phyloP scores from a whole-genome alignment of 148 eudicot genomes.

The Persicaria maculosa region DNA sequence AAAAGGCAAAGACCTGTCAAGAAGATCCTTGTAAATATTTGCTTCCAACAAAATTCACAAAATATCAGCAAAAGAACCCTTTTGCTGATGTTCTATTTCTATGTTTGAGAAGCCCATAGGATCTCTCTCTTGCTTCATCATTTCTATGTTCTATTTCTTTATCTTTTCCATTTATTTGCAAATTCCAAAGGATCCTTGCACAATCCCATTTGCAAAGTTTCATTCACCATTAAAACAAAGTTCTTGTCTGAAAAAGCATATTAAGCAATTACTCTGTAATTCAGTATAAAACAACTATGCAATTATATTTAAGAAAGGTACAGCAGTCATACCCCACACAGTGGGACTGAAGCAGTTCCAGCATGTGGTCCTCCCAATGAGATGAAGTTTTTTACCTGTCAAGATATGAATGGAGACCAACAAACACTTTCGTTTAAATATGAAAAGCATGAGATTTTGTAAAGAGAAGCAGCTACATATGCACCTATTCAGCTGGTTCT shows the following conservation, averaged over 20 bases:
- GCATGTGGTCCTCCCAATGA: constrained; percentile 98
- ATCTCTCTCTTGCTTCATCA: no score
- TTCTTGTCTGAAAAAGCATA: no score
- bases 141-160: no score
- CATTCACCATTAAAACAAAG: no score
- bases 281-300: no score
- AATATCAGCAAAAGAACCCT: not conserved
- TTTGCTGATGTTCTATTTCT: no score
- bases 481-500: constrained; percentile 18
- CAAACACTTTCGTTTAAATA: not conserved
- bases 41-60: not conserved
- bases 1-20: not conserved
- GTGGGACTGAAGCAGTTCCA: constrained; percentile 93
- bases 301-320: not conserved
- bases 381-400: constrained; percentile 72
- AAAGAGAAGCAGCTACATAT: not conserved
- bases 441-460: not conserved
- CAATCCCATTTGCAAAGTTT: no score
- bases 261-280: no score
- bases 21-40: not conserved
- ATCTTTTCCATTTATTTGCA: no score
- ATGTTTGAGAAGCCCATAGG: no score
- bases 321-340: constrained; percentile 65
- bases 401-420: not conserved
- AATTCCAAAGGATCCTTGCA: no score